Base-by-base conservation (phyloP, 352 stramenopile species). In the Aphanomyces cochlioides region DNA sequence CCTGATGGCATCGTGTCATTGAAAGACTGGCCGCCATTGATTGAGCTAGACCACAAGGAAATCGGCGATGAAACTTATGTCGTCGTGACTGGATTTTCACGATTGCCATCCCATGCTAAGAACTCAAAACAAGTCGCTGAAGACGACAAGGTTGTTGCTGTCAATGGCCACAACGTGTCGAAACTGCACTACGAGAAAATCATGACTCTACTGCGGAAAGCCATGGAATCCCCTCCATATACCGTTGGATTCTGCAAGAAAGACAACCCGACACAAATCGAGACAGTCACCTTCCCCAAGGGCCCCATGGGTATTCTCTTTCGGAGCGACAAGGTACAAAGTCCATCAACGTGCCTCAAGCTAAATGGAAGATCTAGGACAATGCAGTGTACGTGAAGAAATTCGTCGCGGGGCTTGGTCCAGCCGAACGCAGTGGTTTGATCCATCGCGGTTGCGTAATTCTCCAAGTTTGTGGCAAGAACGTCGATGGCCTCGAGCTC, bases 11-110 rank as follows among this genome's bases (percentile, higher is more conserved):
- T 95, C 56, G 81, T 95, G 53, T 90, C 82, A 67, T 68, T 95
- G 40, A 82, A 80, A 0, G 77, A 90, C 19, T 95, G 87, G 87
- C 87, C 87, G n/a, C 87, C 87, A 28, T 89, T 93, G 81, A 77
- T 95, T 21, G 84, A 92, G 63, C 72, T 88, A 53, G 87, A 94
- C 67, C 28, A n/a, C 36, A 43, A 50, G 4, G 69, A 67, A 21
- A 21, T 77, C 4, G 78, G 77, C 1, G 82, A 86, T 54, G 79
- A 72, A 5, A 88, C 81, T 50, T 88, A 92, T 50, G 83, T 90
- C 10, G 80, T 90, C 5, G 56, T 94, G 3, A 84, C 82, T 5
- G 82, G 81, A 7, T 94, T 94, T 66, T 56, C 77, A 6, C 81
- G 87, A 13, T 72, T 92, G 13, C 87, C 87, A 7, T 93, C 85